Conservation (phyloP, 805 yeast species). For the Metschnikowia anglica region DNA sequence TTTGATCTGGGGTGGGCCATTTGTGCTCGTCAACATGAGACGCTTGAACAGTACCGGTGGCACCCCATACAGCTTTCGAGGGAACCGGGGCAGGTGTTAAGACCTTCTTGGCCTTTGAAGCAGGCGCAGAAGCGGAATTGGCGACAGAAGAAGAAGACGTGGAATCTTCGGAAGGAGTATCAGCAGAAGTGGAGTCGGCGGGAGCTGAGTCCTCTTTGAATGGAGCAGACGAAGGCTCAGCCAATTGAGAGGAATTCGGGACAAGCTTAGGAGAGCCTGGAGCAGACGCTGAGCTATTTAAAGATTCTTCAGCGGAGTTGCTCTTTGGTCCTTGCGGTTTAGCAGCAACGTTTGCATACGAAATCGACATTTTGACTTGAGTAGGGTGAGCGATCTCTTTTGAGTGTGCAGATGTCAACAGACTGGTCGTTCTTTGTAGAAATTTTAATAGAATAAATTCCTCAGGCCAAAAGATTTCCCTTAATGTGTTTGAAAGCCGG, state of each 20-base stretch:
- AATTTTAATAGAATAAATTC: neutral
- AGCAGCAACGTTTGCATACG: slow-evolving; percentile 46
- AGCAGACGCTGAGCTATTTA: slow-evolving; percentile 8
- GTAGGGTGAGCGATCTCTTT: neutral
- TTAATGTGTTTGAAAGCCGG: slow-evolving; percentile 1
- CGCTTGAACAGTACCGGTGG: slow-evolving; percentile 20
- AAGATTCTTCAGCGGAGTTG: slow-evolving; percentile 15
- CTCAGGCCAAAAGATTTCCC: neutral
- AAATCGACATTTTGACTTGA: slow-evolving; percentile 25
- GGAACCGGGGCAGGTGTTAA: slow-evolving; percentile 50
- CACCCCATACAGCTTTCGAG: slow-evolving; percentile 43
- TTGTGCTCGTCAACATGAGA: slow-evolving; percentile 39
- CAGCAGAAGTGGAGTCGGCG: slow-evolving; percentile 10
- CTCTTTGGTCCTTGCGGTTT: slow-evolving; percentile 25
- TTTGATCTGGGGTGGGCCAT: slow-evolving; percentile 45
- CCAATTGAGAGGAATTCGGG: slow-evolving; percentile 1
- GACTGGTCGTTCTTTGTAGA: neutral
- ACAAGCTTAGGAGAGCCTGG: slow-evolving; percentile 9
- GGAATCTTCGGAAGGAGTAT: slow-evolving; percentile 6
- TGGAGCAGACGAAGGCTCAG: slow-evolving; percentile 5
- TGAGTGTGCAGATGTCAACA: slow-evolving; percentile 4
- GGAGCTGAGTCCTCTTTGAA: slow-evolving; percentile 8
- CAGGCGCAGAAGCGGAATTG: slow-evolving; percentile 9
- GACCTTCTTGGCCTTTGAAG: slow-evolving; percentile 28
- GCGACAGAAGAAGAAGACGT: slow-evolving; percentile 11